Conservation (phyloP, 2,329 filamentous ascomycete genomes). For the Aphanocladium album region DNA sequence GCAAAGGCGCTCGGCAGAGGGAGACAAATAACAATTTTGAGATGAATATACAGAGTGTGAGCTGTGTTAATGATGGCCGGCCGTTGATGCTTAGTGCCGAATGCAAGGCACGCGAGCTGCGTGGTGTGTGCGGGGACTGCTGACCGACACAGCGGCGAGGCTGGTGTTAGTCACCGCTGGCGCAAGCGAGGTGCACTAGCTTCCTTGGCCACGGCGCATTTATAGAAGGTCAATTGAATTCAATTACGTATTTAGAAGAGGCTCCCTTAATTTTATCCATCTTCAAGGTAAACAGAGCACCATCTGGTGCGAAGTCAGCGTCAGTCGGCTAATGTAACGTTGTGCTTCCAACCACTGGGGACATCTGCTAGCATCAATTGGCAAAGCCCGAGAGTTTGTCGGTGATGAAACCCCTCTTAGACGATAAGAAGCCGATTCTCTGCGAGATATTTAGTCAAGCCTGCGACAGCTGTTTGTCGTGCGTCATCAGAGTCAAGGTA, state of each 20-base stretch:
- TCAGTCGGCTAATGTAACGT: too few relatives aligned
- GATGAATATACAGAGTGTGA: background rate
- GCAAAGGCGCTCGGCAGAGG: background rate
- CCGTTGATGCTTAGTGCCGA: background rate
- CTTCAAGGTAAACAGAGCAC: too few relatives aligned
- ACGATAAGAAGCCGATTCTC: too few relatives aligned
- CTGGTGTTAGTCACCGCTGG: background rate
- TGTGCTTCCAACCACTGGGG: too few relatives aligned
- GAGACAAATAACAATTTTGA: background rate
- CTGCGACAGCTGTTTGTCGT: too few relatives aligned
- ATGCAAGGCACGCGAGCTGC: background rate
- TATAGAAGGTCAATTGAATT: background rate
- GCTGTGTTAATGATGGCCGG: background rate
- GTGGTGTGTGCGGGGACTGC: background rate
- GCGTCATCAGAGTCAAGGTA: too few relatives aligned
- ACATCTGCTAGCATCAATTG: too few relatives aligned
- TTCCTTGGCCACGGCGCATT: background rate
- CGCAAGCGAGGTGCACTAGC: background rate
- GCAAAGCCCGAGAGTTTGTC: too few relatives aligned
- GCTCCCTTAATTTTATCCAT: too few relatives aligned
- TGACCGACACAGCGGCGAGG: background rate
- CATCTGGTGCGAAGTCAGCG: too few relatives aligned
- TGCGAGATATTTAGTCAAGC: too few relatives aligned
- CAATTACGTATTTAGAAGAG: background rate
- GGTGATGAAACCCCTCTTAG: too few relatives aligned